phyloP scores from a whole-genome alignment of 768 basidiomycete genomes.

The Hebeloma cylindrosporum region DNA sequence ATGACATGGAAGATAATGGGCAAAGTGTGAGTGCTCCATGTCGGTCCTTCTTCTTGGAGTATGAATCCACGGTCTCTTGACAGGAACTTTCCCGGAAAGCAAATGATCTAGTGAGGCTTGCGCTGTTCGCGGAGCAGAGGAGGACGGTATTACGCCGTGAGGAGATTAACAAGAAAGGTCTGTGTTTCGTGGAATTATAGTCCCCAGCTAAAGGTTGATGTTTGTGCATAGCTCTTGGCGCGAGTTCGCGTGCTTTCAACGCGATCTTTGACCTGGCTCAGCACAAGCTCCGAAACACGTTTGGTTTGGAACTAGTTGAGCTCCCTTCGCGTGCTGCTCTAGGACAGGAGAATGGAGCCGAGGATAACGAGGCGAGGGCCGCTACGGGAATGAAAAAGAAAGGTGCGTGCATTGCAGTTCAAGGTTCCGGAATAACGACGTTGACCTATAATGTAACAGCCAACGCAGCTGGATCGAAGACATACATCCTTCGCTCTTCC shows the following conservation, averaged over 20 bases:
- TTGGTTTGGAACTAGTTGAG: conserved; percentile 86
- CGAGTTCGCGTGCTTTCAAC: conserved; percentile 60
- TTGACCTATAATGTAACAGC: conserved; percentile 33
- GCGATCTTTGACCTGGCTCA: conserved; percentile 66
- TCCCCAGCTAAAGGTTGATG: neutral
- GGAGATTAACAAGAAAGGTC: conserved; percentile 88
- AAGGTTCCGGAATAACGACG: neutral
- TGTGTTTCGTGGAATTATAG: neutral
- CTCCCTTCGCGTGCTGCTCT: conserved; percentile 61
- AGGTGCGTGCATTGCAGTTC: conserved; percentile 36
- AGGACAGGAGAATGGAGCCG: conserved; percentile 44
- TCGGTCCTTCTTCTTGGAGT: conserved; percentile 15
- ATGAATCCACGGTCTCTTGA: too few relatives aligned
- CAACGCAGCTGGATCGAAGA: conserved; percentile 62
- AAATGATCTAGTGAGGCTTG: conserved; percentile 72
- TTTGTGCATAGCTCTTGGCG: conserved; percentile 32
- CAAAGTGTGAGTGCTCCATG: conserved; percentile 23
- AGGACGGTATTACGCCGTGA: conserved; percentile 68
- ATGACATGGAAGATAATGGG: conserved; percentile 34
- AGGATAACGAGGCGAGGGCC: conserved; percentile 47
- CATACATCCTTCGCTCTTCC: conserved; percentile 79
- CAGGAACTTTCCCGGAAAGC: conserved; percentile 70
- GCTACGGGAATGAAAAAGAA: conserved; percentile 67
- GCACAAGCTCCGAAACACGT: conserved; percentile 54
- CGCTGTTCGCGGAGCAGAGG: conserved; percentile 78